Conservation (phyloP, 75 land plant species). For the Cupressus sempervirens region DNA sequence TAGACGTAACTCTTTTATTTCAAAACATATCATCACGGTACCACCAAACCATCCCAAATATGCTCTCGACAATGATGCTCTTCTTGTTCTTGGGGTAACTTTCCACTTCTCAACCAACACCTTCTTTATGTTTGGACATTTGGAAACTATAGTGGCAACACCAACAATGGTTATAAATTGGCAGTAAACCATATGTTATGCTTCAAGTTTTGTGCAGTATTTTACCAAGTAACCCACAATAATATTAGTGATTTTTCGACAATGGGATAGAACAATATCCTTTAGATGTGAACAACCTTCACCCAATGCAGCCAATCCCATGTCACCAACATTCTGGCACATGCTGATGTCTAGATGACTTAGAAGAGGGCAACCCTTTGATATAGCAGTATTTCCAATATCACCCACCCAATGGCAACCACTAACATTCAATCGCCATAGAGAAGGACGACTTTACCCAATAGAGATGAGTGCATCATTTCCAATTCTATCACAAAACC, state of each 20-base stretch:
- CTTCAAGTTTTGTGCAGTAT: slow-evolving; percentile 55
- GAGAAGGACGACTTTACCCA: too few species aligned
- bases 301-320: slow-evolving; percentile 62
- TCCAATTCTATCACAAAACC: slow-evolving; percentile 94
- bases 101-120: slow-evolving; percentile 83
- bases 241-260: slow-evolving; percentile 64
- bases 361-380: too few species aligned
- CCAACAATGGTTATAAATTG: slow-evolving; percentile 67
- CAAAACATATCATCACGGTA: too few species aligned
- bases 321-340: slow-evolving; percentile 80
- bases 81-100: slow-evolving; percentile 62
- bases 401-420: too few species aligned
- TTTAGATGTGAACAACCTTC: slow-evolving; percentile 70
- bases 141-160: slow-evolving; percentile 75
- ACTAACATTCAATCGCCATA: too few species aligned
- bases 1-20: too few species aligned
- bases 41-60: too few species aligned
- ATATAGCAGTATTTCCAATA: too few species aligned
- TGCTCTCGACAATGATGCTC: too few species aligned
- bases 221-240: slow-evolving; percentile 61
- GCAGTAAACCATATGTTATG: slow-evolving; percentile 93
- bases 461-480: too few species aligned
- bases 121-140: slow-evolving; percentile 71
- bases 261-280: slow-evolving; percentile 83
- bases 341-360: too few species aligned